These are phyloP conservation scores for Fusarium graminum DNA, from an alignment of 2,329 filamentous ascomycete genomes.

Conservation along the genomic window DNA sequence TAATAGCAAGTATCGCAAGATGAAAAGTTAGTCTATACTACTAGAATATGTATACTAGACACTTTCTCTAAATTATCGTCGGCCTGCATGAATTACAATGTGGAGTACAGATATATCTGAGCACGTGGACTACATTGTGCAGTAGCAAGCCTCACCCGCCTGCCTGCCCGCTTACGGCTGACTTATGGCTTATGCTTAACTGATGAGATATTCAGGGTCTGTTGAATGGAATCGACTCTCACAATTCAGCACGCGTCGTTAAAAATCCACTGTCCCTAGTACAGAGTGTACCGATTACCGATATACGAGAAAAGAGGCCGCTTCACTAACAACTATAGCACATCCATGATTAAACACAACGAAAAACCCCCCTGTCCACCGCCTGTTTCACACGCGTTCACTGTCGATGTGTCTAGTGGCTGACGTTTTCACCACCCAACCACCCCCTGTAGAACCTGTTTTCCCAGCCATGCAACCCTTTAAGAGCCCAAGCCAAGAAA, in stretches of 20 bases:
- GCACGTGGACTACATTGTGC: too few species aligned
- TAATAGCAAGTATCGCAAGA: too few species aligned
- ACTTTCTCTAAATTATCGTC: too few species aligned
- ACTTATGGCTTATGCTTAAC: conserved; percentile 8
- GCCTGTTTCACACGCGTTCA: conserved; percentile 36
- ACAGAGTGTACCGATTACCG: conserved; percentile 1
- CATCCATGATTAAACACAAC: conserved; percentile 20
- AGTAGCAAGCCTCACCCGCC: conserved; percentile 5
- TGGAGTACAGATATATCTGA: too few species aligned
- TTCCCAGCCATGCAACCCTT: conserved; percentile 30
- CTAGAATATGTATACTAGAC: too few species aligned
- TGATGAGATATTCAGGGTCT: conserved; percentile 38
- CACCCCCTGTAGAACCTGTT: conserved; percentile 38
- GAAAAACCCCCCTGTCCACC: conserved; percentile 1
- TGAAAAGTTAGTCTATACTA: too few species aligned
- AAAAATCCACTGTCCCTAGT: conserved; percentile 8
- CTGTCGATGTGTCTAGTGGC: conserved; percentile 30
- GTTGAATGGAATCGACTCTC: neutral
- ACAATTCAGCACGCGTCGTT: conserved; percentile 1
- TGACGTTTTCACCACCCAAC: conserved; percentile 19
- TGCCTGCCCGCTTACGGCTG: neutral
- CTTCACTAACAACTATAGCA: conserved; percentile 34
- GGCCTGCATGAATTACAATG: too few species aligned
- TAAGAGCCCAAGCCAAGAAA: conserved; percentile 19
- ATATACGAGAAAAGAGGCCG: conserved; percentile 34